Percentiles rank a stretch among this genome's conserved stretches.
Evolutionary conservation across 352 stramenopile genomes (phyloP).

Genomic region (Phytophthora agathidicida): DNA sequence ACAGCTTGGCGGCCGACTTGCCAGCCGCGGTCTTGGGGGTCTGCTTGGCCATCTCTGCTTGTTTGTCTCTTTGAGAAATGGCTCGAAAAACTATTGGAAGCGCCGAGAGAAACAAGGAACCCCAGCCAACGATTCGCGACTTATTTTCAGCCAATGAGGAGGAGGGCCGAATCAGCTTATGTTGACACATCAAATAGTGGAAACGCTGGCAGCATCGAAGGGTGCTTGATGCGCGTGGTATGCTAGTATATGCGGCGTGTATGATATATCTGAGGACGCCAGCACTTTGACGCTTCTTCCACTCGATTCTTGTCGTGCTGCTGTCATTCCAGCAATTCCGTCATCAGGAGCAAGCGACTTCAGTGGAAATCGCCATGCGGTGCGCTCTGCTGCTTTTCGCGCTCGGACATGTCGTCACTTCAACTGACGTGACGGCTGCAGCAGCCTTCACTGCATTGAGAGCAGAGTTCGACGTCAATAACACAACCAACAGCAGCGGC

Average conservation of each 20-base stretch:
- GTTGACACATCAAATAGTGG: too few relatives aligned
- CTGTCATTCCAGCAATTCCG: constrained; percentile 28
- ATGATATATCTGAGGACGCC: constrained; percentile 11
- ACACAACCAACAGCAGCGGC: not conserved
- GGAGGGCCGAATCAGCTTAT: too few relatives aligned
- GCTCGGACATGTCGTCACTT: constrained; percentile 13
- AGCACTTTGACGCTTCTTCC: not conserved
- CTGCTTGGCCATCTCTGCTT: constrained; percentile 70
- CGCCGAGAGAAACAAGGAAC: not conserved
- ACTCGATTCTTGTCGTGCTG: constrained; percentile 15
- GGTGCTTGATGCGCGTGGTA: not conserved
- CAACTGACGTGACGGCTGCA: constrained; percentile 12
- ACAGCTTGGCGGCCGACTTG: constrained; percentile 93
- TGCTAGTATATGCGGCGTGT: constrained; percentile 4
- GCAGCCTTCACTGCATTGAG: not conserved
- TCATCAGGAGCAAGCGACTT: constrained; percentile 4
- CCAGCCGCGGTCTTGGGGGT: constrained; percentile 79
- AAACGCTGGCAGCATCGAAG: constrained; percentile 5
- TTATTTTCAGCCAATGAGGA: constrained; percentile 29
- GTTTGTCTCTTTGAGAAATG: constrained; percentile 69
- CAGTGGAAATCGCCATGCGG: constrained; percentile 6
- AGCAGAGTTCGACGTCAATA: not conserved
- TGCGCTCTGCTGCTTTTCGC: constrained; percentile 6
- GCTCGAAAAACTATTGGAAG: not conserved
- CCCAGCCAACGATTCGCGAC: constrained; percentile 38